Percentiles rank a stretch among this genome's conserved stretches.
Conservation (phyloP, 805 yeast genomes). For the Candida maris region DNA sequence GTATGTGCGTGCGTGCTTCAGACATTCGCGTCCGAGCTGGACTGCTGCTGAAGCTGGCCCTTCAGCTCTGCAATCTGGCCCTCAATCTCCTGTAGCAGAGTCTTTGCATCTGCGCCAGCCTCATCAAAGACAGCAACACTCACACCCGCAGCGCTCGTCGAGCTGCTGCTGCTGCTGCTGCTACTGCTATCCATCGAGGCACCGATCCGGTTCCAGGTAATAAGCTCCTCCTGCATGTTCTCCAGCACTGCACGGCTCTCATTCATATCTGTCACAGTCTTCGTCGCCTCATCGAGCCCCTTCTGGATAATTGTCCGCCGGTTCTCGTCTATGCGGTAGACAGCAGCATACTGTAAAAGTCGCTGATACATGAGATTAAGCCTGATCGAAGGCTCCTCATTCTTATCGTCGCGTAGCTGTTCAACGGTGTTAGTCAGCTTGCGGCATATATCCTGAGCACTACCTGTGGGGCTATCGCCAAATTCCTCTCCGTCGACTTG, state of each 20-base stretch:
- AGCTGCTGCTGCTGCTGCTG: too few species aligned
- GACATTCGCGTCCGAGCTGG: too few species aligned
- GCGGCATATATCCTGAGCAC: slow-evolving; percentile 1
- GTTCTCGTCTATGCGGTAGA: slow-evolving; percentile 16
- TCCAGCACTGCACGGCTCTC: slow-evolving; percentile 13
- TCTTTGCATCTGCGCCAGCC: slow-evolving; percentile 28
- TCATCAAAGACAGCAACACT: slow-evolving; percentile 10
- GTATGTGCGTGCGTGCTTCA: too few species aligned
- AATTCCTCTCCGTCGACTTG: slow-evolving; percentile 22
- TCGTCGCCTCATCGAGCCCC: slow-evolving; percentile 18
- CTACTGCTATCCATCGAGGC: slow-evolving; percentile 3
- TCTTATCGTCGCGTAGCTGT: slow-evolving; percentile 12
- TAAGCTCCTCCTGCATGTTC: slow-evolving; percentile 19
- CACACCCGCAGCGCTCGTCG: slow-evolving; percentile 4
- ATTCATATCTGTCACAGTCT: slow-evolving; percentile 13
- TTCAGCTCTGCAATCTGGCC: slow-evolving; percentile 43
- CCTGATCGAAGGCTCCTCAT: slow-evolving; percentile 16
- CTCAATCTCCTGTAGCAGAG: slow-evolving; percentile 42
- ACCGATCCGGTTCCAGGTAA: slow-evolving; percentile 15
- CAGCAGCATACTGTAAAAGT: slow-evolving; percentile 14
- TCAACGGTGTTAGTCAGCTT: slow-evolving; percentile 6
- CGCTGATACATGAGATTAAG: slow-evolving; percentile 17
- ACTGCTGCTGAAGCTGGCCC: slow-evolving; percentile 20
- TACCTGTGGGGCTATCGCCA: slow-evolving; percentile 4
- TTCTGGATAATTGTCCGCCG: slow-evolving; percentile 14